Base-by-base conservation (phyloP, 176 grass and related monocot species). In the Juncus effusus region DNA sequence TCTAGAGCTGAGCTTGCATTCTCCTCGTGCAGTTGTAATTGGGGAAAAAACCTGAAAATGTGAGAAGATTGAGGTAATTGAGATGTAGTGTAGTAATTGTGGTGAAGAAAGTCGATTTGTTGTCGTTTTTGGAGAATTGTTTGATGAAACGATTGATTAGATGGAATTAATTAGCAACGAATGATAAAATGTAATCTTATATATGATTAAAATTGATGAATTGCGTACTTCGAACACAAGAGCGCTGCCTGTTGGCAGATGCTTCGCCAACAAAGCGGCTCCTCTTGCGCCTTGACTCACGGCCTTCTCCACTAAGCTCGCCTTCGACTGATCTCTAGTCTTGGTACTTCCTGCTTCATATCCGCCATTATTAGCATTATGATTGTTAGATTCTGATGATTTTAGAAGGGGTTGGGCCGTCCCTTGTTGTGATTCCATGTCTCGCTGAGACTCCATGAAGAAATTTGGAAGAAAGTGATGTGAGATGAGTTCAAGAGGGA, bases 191-290 rank as follows among this genome's bases (percentile, higher is more conserved):
- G 9, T 9, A 2, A 47, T 5, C 4, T 9, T 47, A 47, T 47
- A 47, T 2, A 9, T 47, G 44, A 47, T 47, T 6, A 9, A 47
- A 47, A 47, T 47, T 1, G 9, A 47, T 47, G 44, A 47, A 47
- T 47, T 16, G 54, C 5, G 13, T 57, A 57, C 54, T 16, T 57
- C 7, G 16, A 74, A 74, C 59, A 74, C 10, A 40, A 63, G 54
- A 38, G 47, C 5, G 51, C 6, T 38, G 6, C 71, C 71, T 0
- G 42, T 62, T 16, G 71, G 71, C 0, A 74, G 71, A 39, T 74
- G 71, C 57, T 74, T 74, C 10, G 71, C 58, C 2, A 74, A 56
- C 47, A 51, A 37, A 2, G 71, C 71, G 2, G 60, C 71, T 38
- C 71, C 60, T 12, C 5, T 74, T 28, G 28, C 56, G 6, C 58